Base-by-base conservation (phyloP, 164 flowering plant species). In the Sedum album region DNA sequence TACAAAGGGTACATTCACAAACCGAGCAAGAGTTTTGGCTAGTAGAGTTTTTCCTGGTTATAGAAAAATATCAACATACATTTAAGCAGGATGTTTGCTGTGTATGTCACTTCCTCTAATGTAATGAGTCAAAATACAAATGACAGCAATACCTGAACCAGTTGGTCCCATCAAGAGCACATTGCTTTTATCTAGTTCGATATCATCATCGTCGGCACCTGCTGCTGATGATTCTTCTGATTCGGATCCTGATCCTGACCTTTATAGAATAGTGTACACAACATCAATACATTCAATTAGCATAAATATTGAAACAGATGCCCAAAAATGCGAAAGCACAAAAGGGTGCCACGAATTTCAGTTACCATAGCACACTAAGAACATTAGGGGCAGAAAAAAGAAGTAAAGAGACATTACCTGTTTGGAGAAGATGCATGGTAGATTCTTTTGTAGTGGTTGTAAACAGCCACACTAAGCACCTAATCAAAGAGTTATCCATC, bases 91-190 rank as follows among this genome's bases (percentile, higher is more conserved):
- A 55, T 25, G 31, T 25, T 55, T 5, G 4, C 31, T 55, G 31
- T 55, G 25, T 25, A 9, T 8, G 23, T 21, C 9, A 25, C 4
- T 25, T 26, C 14, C 5, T n/a, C n/a, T 5, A 20, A 49, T 49
- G 23, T 49, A 49, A 49, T 49, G 55, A 33, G n/a, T 69, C 51
- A 51, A 55, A 25, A 68, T 35, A 18, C 14, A 0, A 33, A 64
- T 64, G 46, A 66, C 55, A 33, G 25, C 46, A 71, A 74, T 73
- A 88, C 99, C 99, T 51, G 99, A 94, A 64, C 99, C 99, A 73
- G 99, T 94, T 65, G 99, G 99, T 66, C 99, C 99, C 96, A 94
- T 88, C 76, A 94, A 80, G 25, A 94, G 88, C 35, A 94, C 96
- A 84, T 94, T 94, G 86, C 99, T 94, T 75, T 94, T 94, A 67